These are phyloP conservation scores for Diaporthe capsici DNA, from an alignment of 2,329 filamentous ascomycete species.

Conservation along the genomic window DNA sequence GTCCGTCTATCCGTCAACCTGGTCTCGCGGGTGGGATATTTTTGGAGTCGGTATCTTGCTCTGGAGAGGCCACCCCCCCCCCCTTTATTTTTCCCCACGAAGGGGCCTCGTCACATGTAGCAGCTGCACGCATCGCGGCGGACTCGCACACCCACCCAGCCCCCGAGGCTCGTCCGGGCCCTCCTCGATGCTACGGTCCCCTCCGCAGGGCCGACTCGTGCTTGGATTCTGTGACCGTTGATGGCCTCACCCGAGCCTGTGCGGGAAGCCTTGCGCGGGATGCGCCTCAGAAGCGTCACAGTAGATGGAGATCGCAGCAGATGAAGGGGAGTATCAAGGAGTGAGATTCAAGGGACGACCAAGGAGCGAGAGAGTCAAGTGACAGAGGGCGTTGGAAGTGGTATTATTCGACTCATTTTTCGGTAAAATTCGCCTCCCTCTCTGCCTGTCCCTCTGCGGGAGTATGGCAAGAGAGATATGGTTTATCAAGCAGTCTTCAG, in stretches of 20 bases:
- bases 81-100: not conserved
- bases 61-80: not conserved
- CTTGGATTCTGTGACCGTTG: not conserved
- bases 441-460: constrained; percentile 5
- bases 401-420: constrained; percentile 25
- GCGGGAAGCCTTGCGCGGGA: not conserved
- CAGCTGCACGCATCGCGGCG: constrained; percentile 13
- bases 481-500: constrained; percentile 29
- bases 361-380: not conserved
- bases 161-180: not conserved
- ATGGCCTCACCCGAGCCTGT: not conserved
- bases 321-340: too few species aligned
- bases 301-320: not conserved
- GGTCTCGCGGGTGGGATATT: not conserved
- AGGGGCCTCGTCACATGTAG: constrained; percentile 21
- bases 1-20: constrained; percentile 1
- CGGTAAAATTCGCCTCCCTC: not conserved
- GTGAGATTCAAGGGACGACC: not conserved
- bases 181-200: constrained; percentile 7
- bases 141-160: not conserved
- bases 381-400: not conserved
- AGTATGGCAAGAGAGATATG: not conserved
- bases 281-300: constrained; percentile 11
- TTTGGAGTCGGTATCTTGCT: not conserved
- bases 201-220: not conserved